Base-by-base conservation (phyloP, 805 yeast genomes). In the Cyberlindnera mrakii region DNA sequence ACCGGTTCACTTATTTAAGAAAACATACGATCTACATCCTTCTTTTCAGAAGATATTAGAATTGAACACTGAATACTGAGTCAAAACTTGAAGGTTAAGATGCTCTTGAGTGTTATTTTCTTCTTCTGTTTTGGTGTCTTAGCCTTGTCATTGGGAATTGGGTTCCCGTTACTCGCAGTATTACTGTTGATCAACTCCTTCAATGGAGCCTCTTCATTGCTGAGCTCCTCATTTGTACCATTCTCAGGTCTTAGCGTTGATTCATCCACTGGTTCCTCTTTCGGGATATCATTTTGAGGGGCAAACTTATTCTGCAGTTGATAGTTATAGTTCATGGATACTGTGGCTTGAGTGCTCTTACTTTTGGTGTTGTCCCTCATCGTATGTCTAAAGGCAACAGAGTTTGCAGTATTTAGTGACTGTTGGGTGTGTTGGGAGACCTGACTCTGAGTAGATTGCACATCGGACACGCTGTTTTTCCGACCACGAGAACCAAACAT, bases 301-400 rank as follows among this genome's bases (percentile, higher is more conserved):
- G 27, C 35, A 38, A 38, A 38, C 18, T 38, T 30, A 23, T 32
- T 15, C 48, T 41, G 27, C 27, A 34, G 14, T 23, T 36, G 33
- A 23, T 29, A 16, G 27, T 37, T 41, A 27, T 40, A 40, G 30
- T 40, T 40, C 33, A n/a, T 40, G n/a, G 37, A 30, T 34, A 9
- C 40, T n/a, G 32, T 30, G 32, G 30, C 30, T 33, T 29, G 30
- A 2, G 30, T 36, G 32, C 30, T 18, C 30, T 18, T 20, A 19
- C 16, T n/a, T 25, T 35, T 35, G 30, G 17, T 20, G 30, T 29
- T 29, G 3, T 40, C 34, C 42, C 27, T 34, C 35, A 15, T 37
- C 20, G 17, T 19, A 16, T 33, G 17, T 33, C 27, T 23, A 23
- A 23, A 23, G 4, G 6, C 27, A 23, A 23, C 27, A 9, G 41